Evolutionary conservation across 176 grass and related monocot species (phyloP), one percentile per base, ranked within the genome.

Genomic region (Oryza glaberrima): DNA sequence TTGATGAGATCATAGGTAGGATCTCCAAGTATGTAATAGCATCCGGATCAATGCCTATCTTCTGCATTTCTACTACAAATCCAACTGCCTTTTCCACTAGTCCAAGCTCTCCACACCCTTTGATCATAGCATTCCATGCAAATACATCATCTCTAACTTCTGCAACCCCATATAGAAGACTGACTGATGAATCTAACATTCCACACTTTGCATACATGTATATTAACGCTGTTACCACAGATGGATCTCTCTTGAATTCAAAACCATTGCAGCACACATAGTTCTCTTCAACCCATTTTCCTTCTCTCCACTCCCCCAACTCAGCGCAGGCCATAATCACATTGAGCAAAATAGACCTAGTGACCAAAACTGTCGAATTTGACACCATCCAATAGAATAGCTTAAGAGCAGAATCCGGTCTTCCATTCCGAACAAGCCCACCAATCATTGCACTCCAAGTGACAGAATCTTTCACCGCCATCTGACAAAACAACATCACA

Each of bases 161-260:
- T 84, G 66, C 73, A 67, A 65, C 19, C 80, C 61, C 80, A 77
- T 86, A 23, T 70, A 96, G 30, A 96, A 91, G 85, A 70, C 46
- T 32, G 14, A 83, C 25, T 64, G 94, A 91, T 2, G 2, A 76
- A 77, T 67, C 77, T 74, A 96, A 67, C 74, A 89, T 81, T 66
- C 89, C 84, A 34, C 94, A 96, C 71, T 85, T 91, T 19, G 84
- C 81, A 9, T 94, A 83, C 94, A 96, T 96, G 70, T 96, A 96
- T 83, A 93, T 85, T 28, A 96, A 83, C 3, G 74, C 32, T 14
- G 94, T 91, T 56, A 94, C 7, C 28, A 94, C 17, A 77, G 79
- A 85, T 23, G 91, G 80, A 34, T 96, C 91, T 46, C 73, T 77
- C 69, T 75, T 76, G 64, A 88, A 86, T 81, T 70, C 65, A 78